phyloP scores from a whole-genome alignment of 164 flowering plant genomes.

The Tetrastigma voinierianum region DNA sequence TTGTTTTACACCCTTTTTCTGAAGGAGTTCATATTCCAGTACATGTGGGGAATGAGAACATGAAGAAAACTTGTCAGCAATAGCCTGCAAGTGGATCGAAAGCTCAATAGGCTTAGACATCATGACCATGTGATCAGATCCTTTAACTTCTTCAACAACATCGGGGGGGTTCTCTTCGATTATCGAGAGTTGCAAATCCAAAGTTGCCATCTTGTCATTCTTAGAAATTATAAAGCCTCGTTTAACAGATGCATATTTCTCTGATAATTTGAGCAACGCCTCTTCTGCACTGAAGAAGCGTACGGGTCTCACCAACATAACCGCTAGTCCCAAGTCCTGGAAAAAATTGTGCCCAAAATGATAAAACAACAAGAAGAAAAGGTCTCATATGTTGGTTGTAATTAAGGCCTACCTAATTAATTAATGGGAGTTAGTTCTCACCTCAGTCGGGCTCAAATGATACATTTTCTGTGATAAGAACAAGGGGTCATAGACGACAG shows the following conservation, averaged over 20 bases:
- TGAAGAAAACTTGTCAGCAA: conserved; percentile 9
- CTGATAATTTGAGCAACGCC: conserved; percentile 9
- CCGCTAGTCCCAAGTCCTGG: conserved; percentile 24
- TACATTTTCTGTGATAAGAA: conserved; percentile 18
- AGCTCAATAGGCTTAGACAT: conserved; percentile 28
- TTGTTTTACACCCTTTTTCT: too few relatives aligned
- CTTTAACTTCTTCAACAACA: conserved; percentile 15
- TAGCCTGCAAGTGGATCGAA: not conserved
- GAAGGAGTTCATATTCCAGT: too few relatives aligned
- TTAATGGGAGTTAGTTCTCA: not conserved
- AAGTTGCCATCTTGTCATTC: conserved; percentile 1
- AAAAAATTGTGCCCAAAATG: not conserved
- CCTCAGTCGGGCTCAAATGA: conserved; percentile 25
- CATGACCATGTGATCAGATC: conserved; percentile 37
- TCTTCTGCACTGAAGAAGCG: conserved; percentile 18
- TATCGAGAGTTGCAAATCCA: conserved; percentile 20
- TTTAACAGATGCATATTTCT: too few relatives aligned
- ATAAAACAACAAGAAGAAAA: not conserved
- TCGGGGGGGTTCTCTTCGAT: conserved; percentile 22
- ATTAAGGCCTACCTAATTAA: too few relatives aligned
- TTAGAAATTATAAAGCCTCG: conserved; percentile 19
- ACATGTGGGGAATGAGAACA: not conserved
- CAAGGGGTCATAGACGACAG: conserved; percentile 26
- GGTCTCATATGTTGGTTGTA: not conserved
- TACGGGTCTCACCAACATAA: conserved; percentile 16